These are phyloP conservation scores for Coemansia asiatica DNA, from an alignment of 192 early-diverging fungal species.

Conservation along the genomic window DNA sequence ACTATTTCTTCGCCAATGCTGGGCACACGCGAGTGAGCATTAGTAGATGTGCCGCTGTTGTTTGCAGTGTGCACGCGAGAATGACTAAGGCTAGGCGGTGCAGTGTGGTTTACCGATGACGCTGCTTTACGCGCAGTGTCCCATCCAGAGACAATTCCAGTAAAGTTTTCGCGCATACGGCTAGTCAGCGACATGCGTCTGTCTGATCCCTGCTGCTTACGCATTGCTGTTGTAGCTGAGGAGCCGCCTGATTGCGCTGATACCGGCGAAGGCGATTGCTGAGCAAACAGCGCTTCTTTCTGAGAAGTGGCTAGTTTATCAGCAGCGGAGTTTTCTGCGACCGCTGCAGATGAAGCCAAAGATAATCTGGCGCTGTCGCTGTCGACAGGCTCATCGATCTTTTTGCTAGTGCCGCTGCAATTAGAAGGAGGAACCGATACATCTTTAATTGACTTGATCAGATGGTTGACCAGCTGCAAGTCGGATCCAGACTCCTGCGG, in stretches of 20 bases:
- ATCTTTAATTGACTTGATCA: slow-evolving; percentile 46
- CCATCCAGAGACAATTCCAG: slow-evolving; percentile 38
- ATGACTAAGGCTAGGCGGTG: slow-evolving; percentile 39
- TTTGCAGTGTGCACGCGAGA: slow-evolving; percentile 39
- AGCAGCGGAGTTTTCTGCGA: not conserved
- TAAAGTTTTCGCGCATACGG: slow-evolving; percentile 53
- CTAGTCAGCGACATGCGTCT: slow-evolving; percentile 39
- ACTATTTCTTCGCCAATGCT: slow-evolving; percentile 18
- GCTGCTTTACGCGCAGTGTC: slow-evolving; percentile 25
- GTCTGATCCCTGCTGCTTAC: slow-evolving; percentile 3
- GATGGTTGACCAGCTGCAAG: slow-evolving; percentile 25
- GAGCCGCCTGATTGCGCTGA: not conserved
- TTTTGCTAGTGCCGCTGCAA: not conserved
- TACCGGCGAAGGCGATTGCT: not conserved
- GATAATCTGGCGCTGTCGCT: not conserved
- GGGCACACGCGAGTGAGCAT: slow-evolving; percentile 44
- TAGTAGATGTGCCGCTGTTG: slow-evolving; percentile 47
- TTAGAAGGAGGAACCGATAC: slow-evolving; percentile 14
- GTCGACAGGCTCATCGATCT: not conserved
- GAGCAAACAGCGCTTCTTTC: not conserved
- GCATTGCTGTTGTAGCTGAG: not conserved
- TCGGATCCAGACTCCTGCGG: slow-evolving; percentile 11
- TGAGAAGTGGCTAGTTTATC: not conserved
- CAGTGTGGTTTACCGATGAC: slow-evolving; percentile 33
- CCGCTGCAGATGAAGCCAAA: not conserved